These are phyloP conservation scores for Phytophthora colocasiae DNA, from an alignment of 352 stramenopile species.

Conservation along the genomic window DNA sequence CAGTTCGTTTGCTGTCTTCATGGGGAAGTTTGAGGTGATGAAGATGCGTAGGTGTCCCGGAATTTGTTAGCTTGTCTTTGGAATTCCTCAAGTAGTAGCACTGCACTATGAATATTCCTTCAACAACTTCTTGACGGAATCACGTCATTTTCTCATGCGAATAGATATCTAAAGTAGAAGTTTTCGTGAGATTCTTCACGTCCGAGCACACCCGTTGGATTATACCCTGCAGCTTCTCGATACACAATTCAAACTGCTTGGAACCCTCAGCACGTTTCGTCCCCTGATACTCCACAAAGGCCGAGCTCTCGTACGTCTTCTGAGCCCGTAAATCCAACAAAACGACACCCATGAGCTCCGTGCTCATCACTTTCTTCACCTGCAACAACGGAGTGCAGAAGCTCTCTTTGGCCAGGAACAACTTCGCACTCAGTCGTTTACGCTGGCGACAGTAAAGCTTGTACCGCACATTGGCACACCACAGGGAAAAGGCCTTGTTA, in stretches of 20 bases:
- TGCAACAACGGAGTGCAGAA: conserved; percentile 91
- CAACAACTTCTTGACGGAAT: too few relatives aligned
- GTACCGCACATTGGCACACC: conserved; percentile 90
- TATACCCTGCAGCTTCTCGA: conserved; percentile 92
- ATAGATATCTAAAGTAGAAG: conserved; percentile 34
- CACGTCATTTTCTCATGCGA: too few relatives aligned
- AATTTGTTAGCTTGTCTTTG: too few relatives aligned
- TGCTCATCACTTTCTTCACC: conserved; percentile 90
- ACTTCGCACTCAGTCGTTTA: conserved; percentile 74
- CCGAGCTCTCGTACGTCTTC: conserved; percentile 89
- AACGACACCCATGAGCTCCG: conserved; percentile 83
- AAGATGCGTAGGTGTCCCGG: not conserved
- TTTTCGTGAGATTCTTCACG: conserved; percentile 89
- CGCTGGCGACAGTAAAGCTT: conserved; percentile 92
- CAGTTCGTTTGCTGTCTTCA: not conserved
- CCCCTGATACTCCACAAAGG: conserved; percentile 93
- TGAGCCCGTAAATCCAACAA: conserved; percentile 86
- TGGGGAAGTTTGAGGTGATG: not conserved
- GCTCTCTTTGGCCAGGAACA: conserved; percentile 93
- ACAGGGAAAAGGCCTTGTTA: conserved; percentile 91
- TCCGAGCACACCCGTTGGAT: conserved; percentile 91
- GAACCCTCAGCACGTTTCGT: conserved; percentile 85
- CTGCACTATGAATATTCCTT: too few relatives aligned
- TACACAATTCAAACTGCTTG: conserved; percentile 91
- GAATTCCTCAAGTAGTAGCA: too few relatives aligned